These are phyloP conservation scores for Datura wrightii DNA, from an alignment of 257 asterid genomes.

Conservation along the genomic window DNA sequence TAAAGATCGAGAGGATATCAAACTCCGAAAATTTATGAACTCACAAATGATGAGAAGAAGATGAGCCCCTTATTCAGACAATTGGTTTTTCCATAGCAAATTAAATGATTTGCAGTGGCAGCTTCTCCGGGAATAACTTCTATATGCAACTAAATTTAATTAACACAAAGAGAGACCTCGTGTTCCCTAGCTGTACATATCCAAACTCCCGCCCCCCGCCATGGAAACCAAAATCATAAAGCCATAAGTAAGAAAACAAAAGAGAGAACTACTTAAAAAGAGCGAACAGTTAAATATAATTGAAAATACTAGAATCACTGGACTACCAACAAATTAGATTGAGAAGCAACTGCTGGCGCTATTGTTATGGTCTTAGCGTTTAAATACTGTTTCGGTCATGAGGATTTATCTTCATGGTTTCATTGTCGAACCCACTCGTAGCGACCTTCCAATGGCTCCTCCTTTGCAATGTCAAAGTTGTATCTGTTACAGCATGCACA, in stretches of 20 bases:
- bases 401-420: slow-evolving; percentile 40
- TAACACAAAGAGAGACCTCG: not conserved
- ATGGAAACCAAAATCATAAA: slow-evolving; percentile 13
- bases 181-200: slow-evolving; percentile 35
- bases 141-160: not conserved
- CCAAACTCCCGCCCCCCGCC: not conserved
- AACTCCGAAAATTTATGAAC: not conserved
- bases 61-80: not conserved
- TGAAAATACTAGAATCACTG: slow-evolving; percentile 3
- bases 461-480: slow-evolving; percentile 70
- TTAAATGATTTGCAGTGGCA: not conserved
- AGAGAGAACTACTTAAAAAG: not conserved
- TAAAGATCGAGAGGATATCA: not conserved
- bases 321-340: slow-evolving; percentile 5
- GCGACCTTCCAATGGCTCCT: slow-evolving; percentile 64
- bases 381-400: not conserved
- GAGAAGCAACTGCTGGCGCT: slow-evolving; percentile 23
- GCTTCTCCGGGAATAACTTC: not conserved
- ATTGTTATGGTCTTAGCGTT: not conserved
- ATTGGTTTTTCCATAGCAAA: not conserved
- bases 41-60: not conserved
- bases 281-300: not conserved
- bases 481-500: slow-evolving; percentile 52
- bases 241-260: not conserved
- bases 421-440: slow-evolving; percentile 60